Evolutionary conservation across 306 rosid genomes (phyloP).

Genomic region (Begonia loranthoides): DNA sequence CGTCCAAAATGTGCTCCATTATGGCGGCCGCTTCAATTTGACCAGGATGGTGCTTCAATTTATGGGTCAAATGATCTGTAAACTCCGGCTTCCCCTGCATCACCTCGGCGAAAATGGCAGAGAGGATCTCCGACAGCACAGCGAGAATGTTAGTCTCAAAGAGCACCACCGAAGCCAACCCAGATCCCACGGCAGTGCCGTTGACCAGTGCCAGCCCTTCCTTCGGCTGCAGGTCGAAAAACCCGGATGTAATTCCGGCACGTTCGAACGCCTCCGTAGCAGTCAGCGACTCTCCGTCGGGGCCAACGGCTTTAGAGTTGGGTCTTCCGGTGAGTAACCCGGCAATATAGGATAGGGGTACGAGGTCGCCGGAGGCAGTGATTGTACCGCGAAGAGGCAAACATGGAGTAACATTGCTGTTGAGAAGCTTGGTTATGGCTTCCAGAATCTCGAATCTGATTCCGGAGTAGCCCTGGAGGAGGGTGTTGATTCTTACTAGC

Average conservation of each 20-base stretch:
- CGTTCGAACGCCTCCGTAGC: slow-evolving; percentile 51
- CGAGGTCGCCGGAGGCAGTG: slow-evolving; percentile 77
- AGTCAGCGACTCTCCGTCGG: slow-evolving; percentile 38
- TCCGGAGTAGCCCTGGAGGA: slow-evolving; percentile 90
- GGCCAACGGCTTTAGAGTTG: slow-evolving; percentile 64
- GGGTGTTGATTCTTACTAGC: slow-evolving; percentile 78
- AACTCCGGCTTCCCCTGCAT: slow-evolving; percentile 95
- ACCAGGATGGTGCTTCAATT: slow-evolving; percentile 86
- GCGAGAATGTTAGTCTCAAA: slow-evolving; percentile 64
- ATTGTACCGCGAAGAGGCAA: slow-evolving; percentile 84
- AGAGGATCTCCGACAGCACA: slow-evolving; percentile 51
- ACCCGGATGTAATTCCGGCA: slow-evolving; percentile 41
- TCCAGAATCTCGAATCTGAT: slow-evolving; percentile 77
- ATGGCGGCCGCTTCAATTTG: slow-evolving; percentile 96
- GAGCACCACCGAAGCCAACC: slow-evolving; percentile 69
- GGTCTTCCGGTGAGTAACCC: slow-evolving; percentile 72
- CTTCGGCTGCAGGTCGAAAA: slow-evolving; percentile 80
- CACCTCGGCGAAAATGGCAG: slow-evolving; percentile 69
- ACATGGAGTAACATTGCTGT: slow-evolving; percentile 59
- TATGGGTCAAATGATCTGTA: slow-evolving; percentile 78
- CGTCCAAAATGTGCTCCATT: slow-evolving; percentile 86
- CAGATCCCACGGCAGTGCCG: slow-evolving; percentile 92
- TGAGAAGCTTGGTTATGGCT: slow-evolving; percentile 60
- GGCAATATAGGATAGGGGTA: slow-evolving; percentile 82
- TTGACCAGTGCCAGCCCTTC: slow-evolving; percentile 92